Base-by-base conservation (phyloP, 148 eudicot species). In the Rheum nobile region DNA sequence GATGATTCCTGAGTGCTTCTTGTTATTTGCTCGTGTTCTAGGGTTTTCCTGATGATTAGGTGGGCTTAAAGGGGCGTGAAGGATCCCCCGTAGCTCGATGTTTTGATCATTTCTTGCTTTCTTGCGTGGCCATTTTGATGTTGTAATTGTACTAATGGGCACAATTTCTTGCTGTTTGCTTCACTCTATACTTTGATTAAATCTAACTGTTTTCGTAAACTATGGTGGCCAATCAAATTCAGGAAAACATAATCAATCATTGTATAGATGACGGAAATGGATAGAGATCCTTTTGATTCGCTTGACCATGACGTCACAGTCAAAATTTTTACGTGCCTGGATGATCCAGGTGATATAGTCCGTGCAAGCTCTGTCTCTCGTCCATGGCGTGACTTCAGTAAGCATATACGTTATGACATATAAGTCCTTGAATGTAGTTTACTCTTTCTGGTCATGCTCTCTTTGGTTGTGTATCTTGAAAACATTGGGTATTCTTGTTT, bases 261-360 rank as follows among this genome's bases (percentile, higher is more conserved):
- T 37, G 22, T 31, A 32, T 65, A 31, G 73, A 71, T 71, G 69
- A 41, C 75, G 76, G 84, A 67, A 67, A 72, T 78, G 76, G 54
- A 73, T 50, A 77, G 78, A 68, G 88, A 86, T 81, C 79, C 88
- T 75, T 48, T 90, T 72, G 79, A 80, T 46, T 79, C 46, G 70
- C 89, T 91, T 46, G 85, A 83, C 77, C 75, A 77, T n/a, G 96
- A 88, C 76, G 79, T 86, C 77, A 75, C 79, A 5, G 26, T 77
- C 21, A 79, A 82, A 61, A 83, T 91, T 46, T 67, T 88, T 22
- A 76, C 43, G 77, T 83, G 84, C 75, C 75, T 88, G 82, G 89
- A 91, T 82, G 93, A 91, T 85, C 88, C 88, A 8, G 79, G 87
- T 78, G 96, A 91, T 80, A 59, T 91, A 9, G 82, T 88, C 35